phyloP scores from a whole-genome alignment of 176 grass and related monocot species.

The Luzula sylvatica region DNA sequence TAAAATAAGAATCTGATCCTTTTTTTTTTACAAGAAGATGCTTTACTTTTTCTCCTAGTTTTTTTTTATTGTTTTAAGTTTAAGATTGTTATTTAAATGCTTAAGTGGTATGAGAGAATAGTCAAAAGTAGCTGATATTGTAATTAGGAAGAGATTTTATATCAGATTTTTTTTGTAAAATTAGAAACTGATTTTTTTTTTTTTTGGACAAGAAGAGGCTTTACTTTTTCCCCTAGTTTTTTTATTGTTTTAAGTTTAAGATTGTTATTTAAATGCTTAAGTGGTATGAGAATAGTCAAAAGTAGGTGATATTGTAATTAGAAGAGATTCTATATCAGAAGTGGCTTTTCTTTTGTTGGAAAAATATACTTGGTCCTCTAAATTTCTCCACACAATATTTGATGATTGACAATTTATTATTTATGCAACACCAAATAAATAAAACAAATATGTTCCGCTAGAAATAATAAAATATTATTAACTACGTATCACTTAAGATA shows the following conservation, averaged over 20 bases:
- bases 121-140: conserved; percentile 10
- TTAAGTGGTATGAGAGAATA: conserved; percentile 12
- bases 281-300: conserved; percentile 22
- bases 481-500: too few relatives aligned
- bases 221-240: conserved; percentile 8
- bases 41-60: conserved; percentile 8
- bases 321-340: not conserved
- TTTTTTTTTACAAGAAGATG: conserved; percentile 25
- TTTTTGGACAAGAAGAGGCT: conserved; percentile 17
- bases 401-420: too few relatives aligned
- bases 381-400: too few relatives aligned
- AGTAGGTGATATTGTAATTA: not conserved
- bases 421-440: too few relatives aligned
- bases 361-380: too few relatives aligned
- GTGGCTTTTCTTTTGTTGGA: too few relatives aligned
- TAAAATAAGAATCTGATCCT: conserved; percentile 41
- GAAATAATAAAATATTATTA: too few relatives aligned
- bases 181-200: conserved; percentile 46
- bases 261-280: conserved; percentile 2
- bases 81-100: not conserved
- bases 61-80: not conserved
- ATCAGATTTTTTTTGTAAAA: conserved; percentile 18
- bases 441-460: too few relatives aligned
- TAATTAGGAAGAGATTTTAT: conserved; percentile 5
- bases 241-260: not conserved